phyloP scores from a whole-genome alignment of 768 basidiomycete genomes.

The Pholiota conissans region DNA sequence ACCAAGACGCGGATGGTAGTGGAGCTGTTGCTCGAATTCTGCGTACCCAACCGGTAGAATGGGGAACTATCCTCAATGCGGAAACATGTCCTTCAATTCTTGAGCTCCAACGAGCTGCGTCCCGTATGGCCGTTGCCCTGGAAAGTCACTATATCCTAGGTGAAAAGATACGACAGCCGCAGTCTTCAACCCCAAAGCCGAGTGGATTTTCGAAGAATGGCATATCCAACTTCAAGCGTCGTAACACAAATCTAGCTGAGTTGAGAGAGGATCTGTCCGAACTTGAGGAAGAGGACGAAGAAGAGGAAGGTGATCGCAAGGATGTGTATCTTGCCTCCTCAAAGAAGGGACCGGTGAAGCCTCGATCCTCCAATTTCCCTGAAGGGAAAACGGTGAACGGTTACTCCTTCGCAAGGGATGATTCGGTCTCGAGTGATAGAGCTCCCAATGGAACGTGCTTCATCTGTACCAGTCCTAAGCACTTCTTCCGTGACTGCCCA shows the following conservation, averaged over 20 bases:
- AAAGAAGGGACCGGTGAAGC: neutral
- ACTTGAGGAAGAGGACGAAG: neutral
- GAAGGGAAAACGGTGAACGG: constrained; percentile 1
- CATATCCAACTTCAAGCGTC: neutral
- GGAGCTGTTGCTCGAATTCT: neutral
- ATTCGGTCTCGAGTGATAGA: neutral
- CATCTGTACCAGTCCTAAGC: constrained; percentile 19
- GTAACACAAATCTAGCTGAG: neutral
- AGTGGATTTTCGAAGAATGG: neutral
- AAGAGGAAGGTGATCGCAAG: neutral
- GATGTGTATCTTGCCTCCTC: neutral
- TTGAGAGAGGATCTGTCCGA: neutral
- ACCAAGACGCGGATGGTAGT: neutral
- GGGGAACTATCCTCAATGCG: constrained; percentile 1
- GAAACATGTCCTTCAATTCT: neutral
- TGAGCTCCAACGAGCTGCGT: neutral
- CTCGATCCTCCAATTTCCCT: neutral
- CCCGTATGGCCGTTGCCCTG: neutral
- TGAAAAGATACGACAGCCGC: neutral
- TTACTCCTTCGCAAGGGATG: neutral
- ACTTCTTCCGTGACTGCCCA: constrained; percentile 13
- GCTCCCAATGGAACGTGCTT: constrained; percentile 14
- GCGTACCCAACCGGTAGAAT: constrained; percentile 3
- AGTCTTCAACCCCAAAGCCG: neutral
- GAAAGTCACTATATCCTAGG: neutral